Evolutionary conservation across 2,329 filamentous ascomycete genomes (phyloP), one percentile per base, ranked within the genome.

Genomic region (Xylariaceae sp.): DNA sequence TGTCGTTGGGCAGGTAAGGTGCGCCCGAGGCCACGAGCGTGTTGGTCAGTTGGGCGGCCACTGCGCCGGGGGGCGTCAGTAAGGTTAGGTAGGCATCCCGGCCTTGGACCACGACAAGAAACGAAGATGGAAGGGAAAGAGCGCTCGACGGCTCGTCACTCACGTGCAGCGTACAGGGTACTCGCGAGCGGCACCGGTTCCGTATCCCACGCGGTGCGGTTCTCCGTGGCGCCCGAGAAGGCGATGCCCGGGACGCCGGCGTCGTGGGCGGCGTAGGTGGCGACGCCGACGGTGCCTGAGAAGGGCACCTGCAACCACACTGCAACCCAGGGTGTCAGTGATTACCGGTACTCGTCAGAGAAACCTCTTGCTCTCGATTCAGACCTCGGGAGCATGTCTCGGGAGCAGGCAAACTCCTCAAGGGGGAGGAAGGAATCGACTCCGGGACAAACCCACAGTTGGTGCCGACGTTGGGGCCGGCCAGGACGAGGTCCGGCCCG

Each of bases 221-320:
- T 62, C 5, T 61, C 61, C 0, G 67, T 67, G 2, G 57, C 54
- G 5, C 78, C 80, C 0, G 72, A 77, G 58, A 85, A 84, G 12
- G 79, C 80, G 36, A 86, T 69, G n/a, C 72, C 72, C 0, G 80
- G 80, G 36, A 83, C 71, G 1, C 69, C 67, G 2, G 60, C 60
- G 14, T 70, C 60, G 25, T 60, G 53, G 4, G 64, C 71, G 1
- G 80, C 77, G 42, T 76, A 75, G 21, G 63, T 66, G 6, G 79
- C 75, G 0, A 75, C 75, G 32, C 79, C 78, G n/a, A 80, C 73
- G 15, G 80, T 84, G 5, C 80, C 80, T 2, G 78, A 83, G 52
- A 80, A 68, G 15, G 60, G 69, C 0, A 73, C 67, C 2, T 61
- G 52, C 11, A 76, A 45, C 22, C 65, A 80, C 4, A 81, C n/a